These are phyloP conservation scores for Polychytrium aggregatum DNA, from an alignment of 192 early-diverging fungal species.

Conservation along the genomic window DNA sequence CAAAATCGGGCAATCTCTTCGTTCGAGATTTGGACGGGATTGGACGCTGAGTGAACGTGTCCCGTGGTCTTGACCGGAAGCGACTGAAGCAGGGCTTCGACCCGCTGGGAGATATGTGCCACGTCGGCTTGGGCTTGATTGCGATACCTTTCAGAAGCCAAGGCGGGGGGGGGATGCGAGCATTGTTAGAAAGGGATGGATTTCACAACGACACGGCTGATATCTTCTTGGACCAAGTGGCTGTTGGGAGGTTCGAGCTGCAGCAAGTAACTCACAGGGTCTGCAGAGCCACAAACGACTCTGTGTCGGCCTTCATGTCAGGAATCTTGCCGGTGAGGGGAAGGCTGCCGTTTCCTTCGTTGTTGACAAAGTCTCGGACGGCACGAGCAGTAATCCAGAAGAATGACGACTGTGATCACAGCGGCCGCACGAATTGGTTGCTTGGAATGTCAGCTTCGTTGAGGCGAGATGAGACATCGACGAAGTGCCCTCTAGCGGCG, in stretches of 20 bases:
- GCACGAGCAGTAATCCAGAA: conserved; percentile 86
- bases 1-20: conserved; percentile 66
- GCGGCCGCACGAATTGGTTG: too few species aligned
- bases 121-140: conserved; percentile 53
- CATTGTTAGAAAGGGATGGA: not conserved
- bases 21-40: too few species aligned
- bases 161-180: not conserved
- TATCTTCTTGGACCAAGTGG: too few species aligned
- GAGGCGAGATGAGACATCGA: too few species aligned
- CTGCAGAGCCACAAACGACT: conserved; percentile 73
- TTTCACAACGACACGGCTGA: too few species aligned
- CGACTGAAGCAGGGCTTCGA: conserved; percentile 25
- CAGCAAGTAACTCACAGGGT: conserved; percentile 66
- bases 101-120: conserved; percentile 1
- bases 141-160: conserved; percentile 44
- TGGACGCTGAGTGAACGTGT: too few species aligned
- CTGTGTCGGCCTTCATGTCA: conserved; percentile 96
- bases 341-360: conserved; percentile 57
- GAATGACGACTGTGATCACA: conserved; percentile 32
- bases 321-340: conserved; percentile 81
- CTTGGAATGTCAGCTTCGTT: too few species aligned
- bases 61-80: too few species aligned
- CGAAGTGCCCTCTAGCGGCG: too few species aligned
- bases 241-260: too few species aligned
- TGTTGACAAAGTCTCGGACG: conserved; percentile 63